These are phyloP conservation scores for Penicillium herquei DNA, from an alignment of 495 filamentous ascomycete species.

Conservation along the genomic window DNA sequence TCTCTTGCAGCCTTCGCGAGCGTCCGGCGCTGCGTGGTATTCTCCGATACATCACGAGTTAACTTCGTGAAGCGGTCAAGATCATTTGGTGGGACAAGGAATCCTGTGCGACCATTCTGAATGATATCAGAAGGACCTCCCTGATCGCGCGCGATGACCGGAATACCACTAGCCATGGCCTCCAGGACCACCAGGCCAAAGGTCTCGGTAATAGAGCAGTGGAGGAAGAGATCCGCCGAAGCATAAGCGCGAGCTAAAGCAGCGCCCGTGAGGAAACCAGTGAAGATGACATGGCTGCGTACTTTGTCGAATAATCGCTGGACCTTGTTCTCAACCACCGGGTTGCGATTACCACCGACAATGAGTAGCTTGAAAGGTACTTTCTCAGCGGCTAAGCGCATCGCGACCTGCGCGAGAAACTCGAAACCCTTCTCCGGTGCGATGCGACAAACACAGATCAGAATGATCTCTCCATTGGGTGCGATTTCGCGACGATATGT, in stretches of 20 bases:
- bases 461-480: slow-evolving; percentile 56
- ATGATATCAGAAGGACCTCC: slow-evolving; percentile 65
- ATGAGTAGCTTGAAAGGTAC: slow-evolving; percentile 58
- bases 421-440: slow-evolving; percentile 66
- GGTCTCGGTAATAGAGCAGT: slow-evolving; percentile 65
- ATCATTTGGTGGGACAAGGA: slow-evolving; percentile 54
- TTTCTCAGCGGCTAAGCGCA: slow-evolving; percentile 47
- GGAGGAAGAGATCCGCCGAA: slow-evolving; percentile 59
- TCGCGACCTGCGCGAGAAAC: slow-evolving; percentile 53
- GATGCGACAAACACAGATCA: slow-evolving; percentile 57
- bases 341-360: slow-evolving; percentile 61
- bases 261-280: slow-evolving; percentile 55
- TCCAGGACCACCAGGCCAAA: slow-evolving; percentile 66
- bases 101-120: slow-evolving; percentile 52
- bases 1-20: slow-evolving; percentile 42
- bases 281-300: slow-evolving; percentile 52
- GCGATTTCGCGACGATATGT: slow-evolving; percentile 47
- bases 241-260: slow-evolving; percentile 57
- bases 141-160: slow-evolving; percentile 61
- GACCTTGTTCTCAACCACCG: slow-evolving; percentile 53
- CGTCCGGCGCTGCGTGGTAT: slow-evolving; percentile 31
- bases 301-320: slow-evolving; percentile 49
- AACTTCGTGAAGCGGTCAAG: slow-evolving; percentile 49
- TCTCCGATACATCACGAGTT: slow-evolving; percentile 38
- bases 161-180: slow-evolving; percentile 63